Evolutionary conservation across 805 yeast species (phyloP).

Genomic region (Tetrapisispora namnaoensis): DNA sequence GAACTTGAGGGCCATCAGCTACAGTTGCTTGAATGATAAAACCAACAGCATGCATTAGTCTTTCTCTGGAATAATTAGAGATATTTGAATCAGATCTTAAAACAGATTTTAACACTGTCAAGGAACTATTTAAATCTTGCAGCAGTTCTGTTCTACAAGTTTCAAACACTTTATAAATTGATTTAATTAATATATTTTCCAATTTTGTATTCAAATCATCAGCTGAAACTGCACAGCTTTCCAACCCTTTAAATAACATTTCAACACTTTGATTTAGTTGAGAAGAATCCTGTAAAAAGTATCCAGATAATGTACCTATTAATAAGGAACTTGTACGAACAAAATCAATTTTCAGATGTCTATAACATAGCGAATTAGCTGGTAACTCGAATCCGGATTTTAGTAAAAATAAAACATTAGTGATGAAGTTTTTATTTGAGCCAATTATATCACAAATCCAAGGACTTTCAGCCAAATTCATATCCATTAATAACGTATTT

Average conservation of each 20-base stretch:
- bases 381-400: constrained; percentile 19
- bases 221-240: constrained; percentile 11
- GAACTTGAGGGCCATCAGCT: constrained; percentile 34
- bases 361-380: constrained; percentile 4
- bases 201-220: constrained; percentile 18
- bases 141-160: constrained; percentile 21
- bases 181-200: constrained; percentile 21
- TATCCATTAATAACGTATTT: constrained; percentile 19
- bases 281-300: constrained; percentile 15
- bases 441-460: constrained; percentile 22
- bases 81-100: constrained; percentile 19
- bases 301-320: constrained; percentile 24
- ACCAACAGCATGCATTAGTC: constrained; percentile 52
- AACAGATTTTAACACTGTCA: constrained; percentile 28
- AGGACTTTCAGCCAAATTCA: constrained; percentile 22
- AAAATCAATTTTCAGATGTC: constrained; percentile 19
- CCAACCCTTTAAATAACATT: constrained; percentile 23
- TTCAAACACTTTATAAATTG: constrained; percentile 24
- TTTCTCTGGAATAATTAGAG: constrained; percentile 32
- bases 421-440: constrained; percentile 14
- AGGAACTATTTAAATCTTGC: constrained; percentile 18
- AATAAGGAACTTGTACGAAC: constrained; percentile 23
- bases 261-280: constrained; percentile 20
- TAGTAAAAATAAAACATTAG: constrained; percentile 18
- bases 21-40: constrained; percentile 48